Percentiles rank a stretch among this genome's conserved stretches.
These are phyloP conservation scores for Angomonas ambiguus DNA, from an alignment of 208 protist species.

Conservation along the genomic window DNA sequence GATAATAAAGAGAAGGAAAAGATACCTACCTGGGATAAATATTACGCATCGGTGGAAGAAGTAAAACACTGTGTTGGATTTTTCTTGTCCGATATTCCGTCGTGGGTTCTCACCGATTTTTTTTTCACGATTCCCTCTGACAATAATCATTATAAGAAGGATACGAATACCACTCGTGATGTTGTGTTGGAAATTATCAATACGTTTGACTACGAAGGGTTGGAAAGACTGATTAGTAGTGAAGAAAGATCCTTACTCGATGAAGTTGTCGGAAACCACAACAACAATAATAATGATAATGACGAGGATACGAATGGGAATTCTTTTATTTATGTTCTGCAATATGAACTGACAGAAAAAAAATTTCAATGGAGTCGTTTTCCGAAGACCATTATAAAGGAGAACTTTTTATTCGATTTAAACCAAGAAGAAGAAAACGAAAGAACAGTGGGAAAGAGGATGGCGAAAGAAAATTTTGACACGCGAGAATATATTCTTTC, in stretches of 20 bases:
- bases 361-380: too few species aligned
- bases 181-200: background rate
- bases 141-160: slow-evolving; percentile 1
- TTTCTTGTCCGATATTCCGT: slow-evolving; percentile 5
- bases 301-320: background rate
- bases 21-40: too few species aligned
- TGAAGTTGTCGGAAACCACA: background rate
- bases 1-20: background rate
- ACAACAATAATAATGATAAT: background rate
- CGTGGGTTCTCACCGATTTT: background rate
- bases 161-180: background rate
- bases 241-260: background rate
- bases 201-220: background rate
- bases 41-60: background rate
- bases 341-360: too few species aligned
- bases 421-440: too few species aligned
- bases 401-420: too few species aligned
- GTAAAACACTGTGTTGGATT: background rate
- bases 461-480: too few species aligned
- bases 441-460: too few species aligned
- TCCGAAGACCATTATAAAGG: too few species aligned
- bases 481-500: too few species aligned
- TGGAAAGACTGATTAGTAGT: background rate
- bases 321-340: too few species aligned
- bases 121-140: background rate